Evolutionary conservation across 1,284 basidiomycete genomes (phyloP).

Genomic region (Ustilago tritici): DNA sequence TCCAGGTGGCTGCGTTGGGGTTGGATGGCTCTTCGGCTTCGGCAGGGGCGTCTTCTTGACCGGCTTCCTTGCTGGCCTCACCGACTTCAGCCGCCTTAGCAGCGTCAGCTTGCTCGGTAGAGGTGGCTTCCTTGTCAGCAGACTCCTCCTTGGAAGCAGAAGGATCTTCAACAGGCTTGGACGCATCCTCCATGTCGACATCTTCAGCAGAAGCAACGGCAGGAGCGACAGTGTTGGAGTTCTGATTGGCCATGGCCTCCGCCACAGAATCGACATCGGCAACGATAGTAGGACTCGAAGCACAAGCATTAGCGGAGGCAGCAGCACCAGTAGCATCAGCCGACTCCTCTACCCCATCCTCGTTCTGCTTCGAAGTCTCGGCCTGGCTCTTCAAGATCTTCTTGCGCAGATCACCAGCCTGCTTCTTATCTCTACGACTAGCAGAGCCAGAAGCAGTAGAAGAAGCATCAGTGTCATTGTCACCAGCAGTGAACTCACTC

Average conservation of each 20-base stretch:
- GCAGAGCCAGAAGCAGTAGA: constrained; percentile 47
- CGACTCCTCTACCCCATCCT: constrained; percentile 37
- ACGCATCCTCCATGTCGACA: constrained; percentile 55
- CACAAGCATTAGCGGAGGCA: constrained; percentile 39
- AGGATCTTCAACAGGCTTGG: constrained; percentile 13
- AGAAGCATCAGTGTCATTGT: constrained; percentile 44
- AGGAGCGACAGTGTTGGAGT: constrained; percentile 43
- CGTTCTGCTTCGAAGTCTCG: constrained; percentile 54
- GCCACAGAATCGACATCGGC: constrained; percentile 45
- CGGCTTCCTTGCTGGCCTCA: constrained; percentile 21
- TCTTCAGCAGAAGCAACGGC: constrained; percentile 35
- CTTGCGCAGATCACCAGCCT: constrained; percentile 51
- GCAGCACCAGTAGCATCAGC: constrained; percentile 38
- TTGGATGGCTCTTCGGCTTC: constrained; percentile 29
- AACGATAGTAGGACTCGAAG: constrained; percentile 47
- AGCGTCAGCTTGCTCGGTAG: constrained; percentile 10
- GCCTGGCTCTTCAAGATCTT: constrained; percentile 56
- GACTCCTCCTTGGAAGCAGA: background rate
- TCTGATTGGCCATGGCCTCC: constrained; percentile 52
- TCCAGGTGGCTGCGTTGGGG: constrained; percentile 71
- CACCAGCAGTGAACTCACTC: constrained; percentile 50
- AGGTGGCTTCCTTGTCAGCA: constrained; percentile 5
- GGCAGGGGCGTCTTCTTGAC: constrained; percentile 10
- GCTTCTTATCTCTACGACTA: constrained; percentile 40
- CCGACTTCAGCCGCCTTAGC: constrained; percentile 13